Evolutionary conservation across 495 filamentous ascomycete genomes (phyloP), one percentile per base, ranked within the genome.

Genomic region (Saxophila tyrrhenica): DNA sequence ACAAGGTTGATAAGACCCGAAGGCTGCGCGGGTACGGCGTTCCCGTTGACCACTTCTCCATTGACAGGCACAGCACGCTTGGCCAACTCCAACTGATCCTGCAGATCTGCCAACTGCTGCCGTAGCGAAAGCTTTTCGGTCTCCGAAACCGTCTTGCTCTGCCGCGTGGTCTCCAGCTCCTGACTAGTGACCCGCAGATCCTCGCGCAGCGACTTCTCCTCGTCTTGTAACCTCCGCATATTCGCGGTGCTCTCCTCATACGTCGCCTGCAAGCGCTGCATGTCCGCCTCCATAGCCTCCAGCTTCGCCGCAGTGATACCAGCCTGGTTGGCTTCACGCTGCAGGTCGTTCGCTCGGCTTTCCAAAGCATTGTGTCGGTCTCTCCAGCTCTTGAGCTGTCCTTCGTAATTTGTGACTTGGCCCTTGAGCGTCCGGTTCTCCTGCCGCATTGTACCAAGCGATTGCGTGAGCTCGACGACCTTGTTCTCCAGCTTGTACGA

Each of bases 401-500:
- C 83, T 67, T 97, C 90, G 73, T 96, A 97, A 70, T 87, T 96
- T 67, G 97, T 88, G 29, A 97, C 82, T 70, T 97, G 91, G 29
- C 79, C 81, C 61, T 85, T 76, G 54, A 97, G 77, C 48, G 80
- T 78, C 73, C 91, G 95, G 75, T 97, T 97, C 68, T 95, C 86
- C 43, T 78, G 76, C 73, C 94, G 94, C 76, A 96, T 82, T 25
- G 87, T 83, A 62, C 91, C 89, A 66, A 97, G 68, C 49, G 85
- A 85, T 69, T 99, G 94, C 10, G 94, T 99, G 61, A 99, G 75
- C 72, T 99, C 94, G 51, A 96, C 87, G 52, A 98, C 92, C 79
- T 98, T 97, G 75, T 97, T 96, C 75, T 97, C 94, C 63, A 98
- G 71, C 74, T 94, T 97, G 73, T 97, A 97, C 15, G 90, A 96